Conservation (phyloP, 805 yeast species). For the Brettanomyces sp. region DNA sequence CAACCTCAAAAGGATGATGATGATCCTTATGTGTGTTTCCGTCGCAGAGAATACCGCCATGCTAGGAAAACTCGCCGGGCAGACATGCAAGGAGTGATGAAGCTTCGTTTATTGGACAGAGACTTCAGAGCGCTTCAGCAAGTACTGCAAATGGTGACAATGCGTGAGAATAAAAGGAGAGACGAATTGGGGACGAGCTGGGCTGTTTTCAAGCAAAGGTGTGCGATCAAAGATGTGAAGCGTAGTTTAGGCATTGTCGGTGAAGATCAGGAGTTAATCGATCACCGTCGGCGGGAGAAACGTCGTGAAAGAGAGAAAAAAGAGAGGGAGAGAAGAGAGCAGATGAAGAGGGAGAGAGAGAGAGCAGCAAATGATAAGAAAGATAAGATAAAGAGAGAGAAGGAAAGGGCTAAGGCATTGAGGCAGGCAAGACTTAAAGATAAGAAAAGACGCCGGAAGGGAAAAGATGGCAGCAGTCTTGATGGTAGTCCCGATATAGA, state of each 20-base stretch:
- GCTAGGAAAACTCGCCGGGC: conserved; percentile 94
- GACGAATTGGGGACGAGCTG: conserved; percentile 54
- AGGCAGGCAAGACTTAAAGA: background rate
- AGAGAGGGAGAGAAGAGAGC: conserved; percentile 1
- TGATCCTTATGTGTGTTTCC: conserved; percentile 92
- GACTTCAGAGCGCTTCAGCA: conserved; percentile 73
- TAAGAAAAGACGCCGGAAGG: conserved; percentile 1
- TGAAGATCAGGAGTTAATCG: conserved; percentile 73
- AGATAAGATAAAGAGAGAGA: conserved; percentile 8
- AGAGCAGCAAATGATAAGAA: conserved; percentile 5
- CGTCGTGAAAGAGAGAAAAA: conserved; percentile 23
- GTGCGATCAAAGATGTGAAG: conserved; percentile 63
- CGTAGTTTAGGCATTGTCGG: conserved; percentile 69
- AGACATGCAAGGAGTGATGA: conserved; percentile 82
- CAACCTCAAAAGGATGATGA: conserved; percentile 59
- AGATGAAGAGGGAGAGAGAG: conserved; percentile 5
- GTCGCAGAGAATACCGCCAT: conserved; percentile 91
- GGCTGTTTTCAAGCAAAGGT: conserved; percentile 64
- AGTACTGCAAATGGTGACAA: conserved; percentile 58
- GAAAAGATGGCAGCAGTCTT: background rate
- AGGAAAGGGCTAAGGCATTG: background rate
- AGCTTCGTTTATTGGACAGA: conserved; percentile 60
- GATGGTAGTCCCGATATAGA: background rate
- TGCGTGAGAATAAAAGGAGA: conserved; percentile 59
- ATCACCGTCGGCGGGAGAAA: conserved; percentile 49